Base-by-base conservation (phyloP, 2,329 filamentous ascomycete genomes). In the Aureobasidium lini region DNA sequence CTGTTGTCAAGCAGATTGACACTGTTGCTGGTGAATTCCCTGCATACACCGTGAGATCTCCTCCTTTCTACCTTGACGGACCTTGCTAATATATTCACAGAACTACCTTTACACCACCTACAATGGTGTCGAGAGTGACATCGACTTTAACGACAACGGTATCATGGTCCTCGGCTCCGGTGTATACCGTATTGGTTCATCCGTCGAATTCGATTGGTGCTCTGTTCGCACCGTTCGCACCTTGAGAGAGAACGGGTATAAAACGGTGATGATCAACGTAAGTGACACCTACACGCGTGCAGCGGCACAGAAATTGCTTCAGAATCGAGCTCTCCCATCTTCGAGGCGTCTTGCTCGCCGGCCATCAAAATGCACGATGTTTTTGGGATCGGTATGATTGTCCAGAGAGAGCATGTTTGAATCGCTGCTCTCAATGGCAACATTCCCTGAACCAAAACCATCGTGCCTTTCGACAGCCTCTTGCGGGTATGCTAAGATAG, bases 171-270 rank as follows among this genome's bases (percentile, higher is more conserved):
- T 97, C 32, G 93, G 93, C 13, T 96, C 92, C 34, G 93, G 93
- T 74, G 92, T 96, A 9, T 97, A 97, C 79, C 85, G 94, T 62
- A 56, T 99, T 64, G 94, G 94, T 65, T 96, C 92, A 0, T 96
- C 93, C 0, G 94, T 99, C 61, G 94, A 99, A 72, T 99, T 99
- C 73, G 94, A 99, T 75, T 99, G 94, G 94, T 97, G 94, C 73
- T 96, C 94, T 4, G 94, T 99, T 31, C 83, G 93, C 62, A 90
- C 94, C 6, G 95, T 97, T 63, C 86, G 93, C 63, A 97, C 94
- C 1, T 82, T 99, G 7, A 85, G 94, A 53, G 84, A 89, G 64
- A 83, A 86, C 62, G 89, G 89, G 2, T 85, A 87, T 79, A 97
- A 97, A 81, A 97, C 94, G 0, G 86, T 97, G 68, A 97, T 97